Evolutionary conservation across 768 basidiomycete genomes (phyloP), one percentile per base, ranked within the genome.

Genomic region (Lactifluus subvellereus): DNA sequence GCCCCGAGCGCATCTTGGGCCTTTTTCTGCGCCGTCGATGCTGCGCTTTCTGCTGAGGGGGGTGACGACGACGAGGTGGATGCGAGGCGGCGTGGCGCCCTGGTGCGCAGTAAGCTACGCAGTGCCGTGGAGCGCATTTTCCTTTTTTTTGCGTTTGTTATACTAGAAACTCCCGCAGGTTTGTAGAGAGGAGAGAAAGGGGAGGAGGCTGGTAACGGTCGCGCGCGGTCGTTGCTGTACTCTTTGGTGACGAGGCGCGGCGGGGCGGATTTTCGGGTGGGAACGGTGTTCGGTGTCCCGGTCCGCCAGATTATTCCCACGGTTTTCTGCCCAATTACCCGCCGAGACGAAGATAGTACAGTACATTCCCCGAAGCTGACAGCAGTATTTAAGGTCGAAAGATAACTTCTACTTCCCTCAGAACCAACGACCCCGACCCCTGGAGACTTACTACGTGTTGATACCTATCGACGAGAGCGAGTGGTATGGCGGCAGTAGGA

Each of bases 11-110:
- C 27, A 27, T 27, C 27, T 27, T 27, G 27, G 2, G 27, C 27
- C 2, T 27, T 27, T 3, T 27, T 27, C 27, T 27, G 27, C 27
- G 27, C 27, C 27, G 77, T 83, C 80, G 37, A 81, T 58, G 64
- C 47, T 37, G 32, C 58, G 40, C 10, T n/a, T 8, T 54, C 52
- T 20, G 22, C 33, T 20, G 53, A 5, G 1, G 61, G 35, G 4
- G 61, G 40, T 8, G 61, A 45, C 2, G 61, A 48, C 7, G 56
- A 45, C 8, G 61, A 43, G 18, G 55, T 48, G 3, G 60, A 42
- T 6, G 61, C 57, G 45, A 56, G 16, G 6, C 64, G 67, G 18
- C 57, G 60, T 6, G 51, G 65, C 45, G 61, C 55, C 18, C 22
- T 38, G 7, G 53, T 48, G 56, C 50, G 63, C 22, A 64, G 18